Evolutionary conservation across 2,329 filamentous ascomycete genomes (phyloP).

Genomic region (Magnaporthales sp.): DNA sequence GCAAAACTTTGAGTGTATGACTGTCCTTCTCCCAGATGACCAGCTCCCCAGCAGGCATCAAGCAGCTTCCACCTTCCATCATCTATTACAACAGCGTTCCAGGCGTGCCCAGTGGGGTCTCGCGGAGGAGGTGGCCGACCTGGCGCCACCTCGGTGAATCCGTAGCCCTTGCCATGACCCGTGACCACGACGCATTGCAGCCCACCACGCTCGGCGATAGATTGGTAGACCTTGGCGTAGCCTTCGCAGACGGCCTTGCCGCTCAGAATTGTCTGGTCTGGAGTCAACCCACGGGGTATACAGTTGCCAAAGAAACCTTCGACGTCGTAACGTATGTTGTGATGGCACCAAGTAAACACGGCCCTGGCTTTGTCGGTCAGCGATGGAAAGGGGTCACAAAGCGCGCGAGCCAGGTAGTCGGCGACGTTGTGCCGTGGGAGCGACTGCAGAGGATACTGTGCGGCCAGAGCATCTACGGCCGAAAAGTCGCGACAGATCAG

Average conservation of each 20-base stretch:
- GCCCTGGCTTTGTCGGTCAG: constrained; percentile 83
- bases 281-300: constrained; percentile 53
- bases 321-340: constrained; percentile 84
- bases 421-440: constrained; percentile 60
- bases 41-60: constrained; percentile 90
- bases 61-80: constrained; percentile 83
- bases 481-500: constrained; percentile 85
- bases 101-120: constrained; percentile 64
- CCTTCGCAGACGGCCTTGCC: constrained; percentile 88
- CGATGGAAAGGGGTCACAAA: constrained; percentile 74
- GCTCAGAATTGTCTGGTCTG: constrained; percentile 62
- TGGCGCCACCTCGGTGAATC: constrained; percentile 53
- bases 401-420: constrained; percentile 64
- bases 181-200: constrained; percentile 66
- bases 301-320: constrained; percentile 67
- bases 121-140: constrained; percentile 59
- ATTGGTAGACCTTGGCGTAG: constrained; percentile 75
- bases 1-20: constrained; percentile 62
- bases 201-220: constrained; percentile 70
- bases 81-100: constrained; percentile 89
- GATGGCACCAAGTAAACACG: constrained; percentile 91
- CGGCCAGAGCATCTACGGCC: constrained; percentile 66
- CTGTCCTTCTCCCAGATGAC: constrained; percentile 47
- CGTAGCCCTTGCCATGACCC: constrained; percentile 83
- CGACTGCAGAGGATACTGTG: constrained; percentile 63